Evolutionary conservation across 2,329 filamentous ascomycete species (phyloP).

Genomic region (Fusarium phyllophilum): DNA sequence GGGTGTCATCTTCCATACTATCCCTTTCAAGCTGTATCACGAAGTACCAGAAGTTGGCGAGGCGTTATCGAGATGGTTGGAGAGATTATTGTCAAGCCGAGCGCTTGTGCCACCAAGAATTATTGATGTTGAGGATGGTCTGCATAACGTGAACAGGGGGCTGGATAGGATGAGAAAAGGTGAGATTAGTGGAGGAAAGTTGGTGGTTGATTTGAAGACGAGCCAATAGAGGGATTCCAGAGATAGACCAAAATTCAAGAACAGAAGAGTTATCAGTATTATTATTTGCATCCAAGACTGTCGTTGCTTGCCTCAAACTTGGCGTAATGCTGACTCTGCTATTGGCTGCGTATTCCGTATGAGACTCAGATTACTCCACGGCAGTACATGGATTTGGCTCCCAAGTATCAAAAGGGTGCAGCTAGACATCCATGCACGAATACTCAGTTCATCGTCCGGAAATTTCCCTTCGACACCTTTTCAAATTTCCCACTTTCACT

Average conservation of each 20-base stretch:
- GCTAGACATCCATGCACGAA: accelerated
- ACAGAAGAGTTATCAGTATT: neutral
- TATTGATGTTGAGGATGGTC: constrained; percentile 70
- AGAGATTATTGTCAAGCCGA: constrained; percentile 66
- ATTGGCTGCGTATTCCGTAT: constrained; percentile 21
- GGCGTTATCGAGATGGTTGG: constrained; percentile 72
- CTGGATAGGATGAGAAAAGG: constrained; percentile 73
- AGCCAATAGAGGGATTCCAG: neutral
- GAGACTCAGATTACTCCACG: neutral
- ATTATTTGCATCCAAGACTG: neutral
- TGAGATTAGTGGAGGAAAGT: constrained; percentile 72
- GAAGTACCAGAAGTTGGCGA: constrained; percentile 72
- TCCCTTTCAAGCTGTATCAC: constrained; percentile 82
- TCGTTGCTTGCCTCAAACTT: neutral
- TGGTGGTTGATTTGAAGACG: constrained; percentile 63
- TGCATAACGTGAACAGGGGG: constrained; percentile 74
- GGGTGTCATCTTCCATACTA: constrained; percentile 67
- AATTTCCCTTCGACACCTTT: neutral
- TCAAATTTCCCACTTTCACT: accelerated
- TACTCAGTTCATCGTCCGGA: neutral
- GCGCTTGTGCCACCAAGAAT: constrained; percentile 70
- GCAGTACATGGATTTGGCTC: neutral
- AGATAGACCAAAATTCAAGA: neutral
- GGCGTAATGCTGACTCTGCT: neutral
- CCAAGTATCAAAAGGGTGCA: neutral